Evolutionary conservation across 1,139 yeast species (phyloP).

Genomic region (Nakaseomyces nivariensis): DNA sequence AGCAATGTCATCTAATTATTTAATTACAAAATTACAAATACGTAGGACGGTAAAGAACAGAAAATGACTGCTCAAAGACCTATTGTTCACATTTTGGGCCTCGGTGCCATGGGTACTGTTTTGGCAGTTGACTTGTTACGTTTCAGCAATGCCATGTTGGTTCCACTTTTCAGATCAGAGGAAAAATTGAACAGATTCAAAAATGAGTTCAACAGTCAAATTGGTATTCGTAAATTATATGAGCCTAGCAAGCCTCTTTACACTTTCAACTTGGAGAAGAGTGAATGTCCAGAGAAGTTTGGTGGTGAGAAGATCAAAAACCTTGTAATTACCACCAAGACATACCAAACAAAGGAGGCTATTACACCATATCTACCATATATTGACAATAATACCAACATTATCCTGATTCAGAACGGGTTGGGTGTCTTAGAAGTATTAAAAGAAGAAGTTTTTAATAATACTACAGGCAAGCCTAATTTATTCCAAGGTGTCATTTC

Average conservation of each 20-base stretch:
- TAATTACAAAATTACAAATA: background rate
- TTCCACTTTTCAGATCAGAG: conserved; percentile 26
- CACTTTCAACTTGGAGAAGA: conserved; percentile 14
- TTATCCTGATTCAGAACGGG: conserved; percentile 78
- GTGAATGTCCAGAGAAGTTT: conserved; percentile 25
- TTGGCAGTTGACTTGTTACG: conserved; percentile 23
- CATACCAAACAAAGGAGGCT: conserved; percentile 45
- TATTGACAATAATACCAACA: conserved; percentile 43
- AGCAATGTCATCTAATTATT: too few relatives aligned
- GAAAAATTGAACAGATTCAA: conserved; percentile 25
- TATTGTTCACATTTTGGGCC: conserved; percentile 24
- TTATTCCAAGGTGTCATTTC: conserved; percentile 67
- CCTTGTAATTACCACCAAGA: conserved; percentile 58
- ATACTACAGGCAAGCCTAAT: conserved; percentile 38
- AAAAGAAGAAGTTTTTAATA: conserved; percentile 49
- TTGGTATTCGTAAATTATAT: conserved; percentile 27
- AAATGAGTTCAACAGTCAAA: conserved; percentile 18
- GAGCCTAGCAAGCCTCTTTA: conserved; percentile 11
- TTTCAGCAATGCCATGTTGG: conserved; percentile 14
- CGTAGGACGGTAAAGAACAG: background rate
- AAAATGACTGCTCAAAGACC: conserved; percentile 14
- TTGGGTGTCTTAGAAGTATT: conserved; percentile 62
- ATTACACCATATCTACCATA: conserved; percentile 40
- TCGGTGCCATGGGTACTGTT: conserved; percentile 29
- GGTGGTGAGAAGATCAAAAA: conserved; percentile 36